Evolutionary conservation across 2,329 filamentous ascomycete species (phyloP).

Genomic region (Hymenotorrendiella dingleyae): DNA sequence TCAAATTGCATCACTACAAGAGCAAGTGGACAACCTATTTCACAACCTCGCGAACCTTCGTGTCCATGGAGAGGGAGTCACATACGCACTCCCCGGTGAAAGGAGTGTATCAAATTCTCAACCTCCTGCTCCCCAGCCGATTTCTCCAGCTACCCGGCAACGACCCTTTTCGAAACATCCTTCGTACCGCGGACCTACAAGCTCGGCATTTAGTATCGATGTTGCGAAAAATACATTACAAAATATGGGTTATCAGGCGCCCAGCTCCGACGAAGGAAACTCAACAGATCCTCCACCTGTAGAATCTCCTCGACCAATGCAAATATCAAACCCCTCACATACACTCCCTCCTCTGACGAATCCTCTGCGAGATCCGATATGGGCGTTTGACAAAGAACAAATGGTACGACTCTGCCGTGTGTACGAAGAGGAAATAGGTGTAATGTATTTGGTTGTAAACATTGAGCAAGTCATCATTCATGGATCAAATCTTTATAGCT

Average conservation of each 20-base stretch:
- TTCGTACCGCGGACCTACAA: conserved; percentile 78
- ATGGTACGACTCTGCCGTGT: conserved; percentile 71
- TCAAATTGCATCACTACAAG: conserved; percentile 70
- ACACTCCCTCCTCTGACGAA: conserved; percentile 20
- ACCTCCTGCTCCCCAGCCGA: conserved; percentile 12
- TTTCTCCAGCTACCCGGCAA: conserved; percentile 20
- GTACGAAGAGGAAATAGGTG: conserved; percentile 84
- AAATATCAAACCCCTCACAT: too few relatives aligned
- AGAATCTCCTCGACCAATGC: conserved; percentile 24
- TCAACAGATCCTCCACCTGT: conserved; percentile 45
- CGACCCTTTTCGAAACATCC: conserved; percentile 35
- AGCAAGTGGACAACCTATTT: conserved; percentile 76
- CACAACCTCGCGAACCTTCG: conserved; percentile 55
- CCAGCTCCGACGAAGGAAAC: conserved; percentile 59
- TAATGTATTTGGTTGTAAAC: conserved; percentile 85
- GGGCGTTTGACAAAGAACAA: conserved; percentile 71
- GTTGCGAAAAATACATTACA: conserved; percentile 82
- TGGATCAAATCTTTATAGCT: conserved; percentile 62
- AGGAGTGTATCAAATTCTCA: conserved; percentile 26
- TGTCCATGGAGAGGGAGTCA: conserved; percentile 14
- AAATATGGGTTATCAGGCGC: conserved; percentile 76
- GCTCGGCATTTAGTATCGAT: conserved; percentile 76
- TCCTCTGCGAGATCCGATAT: conserved; percentile 60
- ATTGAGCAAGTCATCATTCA: conserved; percentile 67
- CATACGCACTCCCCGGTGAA: conserved; percentile 19